Evolutionary conservation across 1,284 basidiomycete species (phyloP).

Genomic region (Fomitiporia mediterranea): DNA sequence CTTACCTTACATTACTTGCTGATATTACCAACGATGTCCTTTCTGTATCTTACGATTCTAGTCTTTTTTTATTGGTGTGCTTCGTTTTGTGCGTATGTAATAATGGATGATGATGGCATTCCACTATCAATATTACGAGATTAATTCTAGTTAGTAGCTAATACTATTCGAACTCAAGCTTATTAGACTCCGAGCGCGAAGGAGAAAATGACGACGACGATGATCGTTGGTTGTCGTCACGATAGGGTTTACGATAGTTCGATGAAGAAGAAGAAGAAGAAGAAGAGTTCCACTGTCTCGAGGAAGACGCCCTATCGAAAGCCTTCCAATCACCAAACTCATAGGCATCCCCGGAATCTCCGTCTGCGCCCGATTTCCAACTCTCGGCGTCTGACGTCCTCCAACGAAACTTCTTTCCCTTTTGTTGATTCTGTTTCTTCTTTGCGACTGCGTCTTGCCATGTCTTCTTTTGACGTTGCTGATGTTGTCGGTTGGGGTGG

Average conservation of each 20-base stretch:
- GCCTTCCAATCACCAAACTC: constrained; percentile 19
- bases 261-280: too few relatives aligned
- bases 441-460: too few relatives aligned
- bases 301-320: constrained; percentile 24
- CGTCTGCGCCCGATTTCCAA: constrained; percentile 16
- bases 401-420: constrained; percentile 20
- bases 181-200: background rate
- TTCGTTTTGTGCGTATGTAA: background rate
- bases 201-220: background rate
- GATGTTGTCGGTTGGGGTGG: too few relatives aligned
- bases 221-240: background rate
- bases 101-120: background rate
- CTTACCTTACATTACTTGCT: background rate
- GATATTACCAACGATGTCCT: constrained; percentile 2
- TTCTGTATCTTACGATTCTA: constrained; percentile 7
- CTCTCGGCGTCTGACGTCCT: constrained; percentile 17
- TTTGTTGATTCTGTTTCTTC: background rate
- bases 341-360: background rate
- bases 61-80: background rate
- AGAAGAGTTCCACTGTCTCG: too few relatives aligned
- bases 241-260: too few relatives aligned
- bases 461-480: too few relatives aligned
- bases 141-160: too few relatives aligned
- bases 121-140: too few relatives aligned
- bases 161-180: constrained; percentile 12